A percentile compares a stretch with the other conserved stretches of the same genome.
phyloP scores from a whole-genome alignment of 2,329 filamentous ascomycete genomes.

The Trichoderma arundinaceum region DNA sequence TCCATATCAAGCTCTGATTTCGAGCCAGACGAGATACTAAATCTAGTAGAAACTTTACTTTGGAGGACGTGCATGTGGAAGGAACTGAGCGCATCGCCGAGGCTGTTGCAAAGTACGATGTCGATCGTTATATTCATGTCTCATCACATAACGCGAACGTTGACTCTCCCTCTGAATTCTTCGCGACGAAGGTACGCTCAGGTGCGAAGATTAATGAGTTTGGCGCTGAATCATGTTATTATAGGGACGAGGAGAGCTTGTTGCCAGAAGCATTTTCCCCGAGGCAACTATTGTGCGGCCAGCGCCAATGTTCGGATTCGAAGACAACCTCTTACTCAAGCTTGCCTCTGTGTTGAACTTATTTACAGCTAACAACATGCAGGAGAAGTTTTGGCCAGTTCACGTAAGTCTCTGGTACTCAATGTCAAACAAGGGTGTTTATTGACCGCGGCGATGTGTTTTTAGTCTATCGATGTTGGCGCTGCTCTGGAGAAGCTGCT shows the following conservation, averaged over 20 bases:
- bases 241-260: conserved; percentile 77
- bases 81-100: conserved; percentile 91
- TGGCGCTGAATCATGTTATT: background rate
- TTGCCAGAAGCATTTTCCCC: conserved; percentile 87
- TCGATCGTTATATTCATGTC: conserved; percentile 95
- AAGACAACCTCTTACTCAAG: conserved; percentile 88
- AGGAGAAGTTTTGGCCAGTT: conserved; percentile 87
- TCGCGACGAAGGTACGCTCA: conserved; percentile 74
- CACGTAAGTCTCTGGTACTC: conserved; percentile 64
- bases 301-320: conserved; percentile 91
- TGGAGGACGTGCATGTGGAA: conserved; percentile 92
- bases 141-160: conserved; percentile 90
- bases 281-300: conserved; percentile 97
- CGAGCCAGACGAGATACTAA: conserved; percentile 34
- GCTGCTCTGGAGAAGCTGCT: conserved; percentile 87
- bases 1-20: background rate
- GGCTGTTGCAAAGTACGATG: conserved; percentile 95
- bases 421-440: background rate
- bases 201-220: too few species aligned
- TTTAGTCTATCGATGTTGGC: conserved; percentile 84
- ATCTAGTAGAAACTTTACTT: conserved; percentile 81
- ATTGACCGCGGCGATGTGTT: background rate
- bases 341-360: conserved; percentile 81
- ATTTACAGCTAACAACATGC: conserved; percentile 91
- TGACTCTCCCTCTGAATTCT: conserved; percentile 86